These are phyloP conservation scores for Porcisia hertigi DNA, from an alignment of 208 protist genomes.

Conservation along the genomic window DNA sequence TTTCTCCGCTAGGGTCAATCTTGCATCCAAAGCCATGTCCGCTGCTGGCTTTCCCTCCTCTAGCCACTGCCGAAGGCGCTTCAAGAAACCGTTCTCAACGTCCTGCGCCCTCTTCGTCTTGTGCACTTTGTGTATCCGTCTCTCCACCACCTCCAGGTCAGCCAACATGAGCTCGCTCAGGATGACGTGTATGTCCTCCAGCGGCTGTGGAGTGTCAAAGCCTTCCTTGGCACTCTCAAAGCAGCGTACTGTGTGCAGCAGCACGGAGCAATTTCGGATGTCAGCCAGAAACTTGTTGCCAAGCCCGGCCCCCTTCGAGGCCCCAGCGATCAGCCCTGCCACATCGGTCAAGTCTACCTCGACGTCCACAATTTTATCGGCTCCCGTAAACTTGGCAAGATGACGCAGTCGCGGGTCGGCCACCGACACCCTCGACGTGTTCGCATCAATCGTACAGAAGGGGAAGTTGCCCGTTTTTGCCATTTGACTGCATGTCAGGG, in stretches of 20 bases:
- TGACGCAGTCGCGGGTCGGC: conserved; percentile 71
- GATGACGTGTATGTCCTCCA: conserved; percentile 81
- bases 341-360: conserved; percentile 89
- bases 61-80: conserved; percentile 52
- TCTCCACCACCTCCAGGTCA: conserved; percentile 83
- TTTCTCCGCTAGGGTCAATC: conserved; percentile 22
- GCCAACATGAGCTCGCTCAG: conserved; percentile 80
- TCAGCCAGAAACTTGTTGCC: conserved; percentile 90
- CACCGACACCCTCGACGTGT: conserved; percentile 76
- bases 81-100: conserved; percentile 41
- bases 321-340: conserved; percentile 88
- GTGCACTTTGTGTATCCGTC: conserved; percentile 41
- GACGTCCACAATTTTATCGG: conserved; percentile 69
- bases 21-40: conserved; percentile 23
- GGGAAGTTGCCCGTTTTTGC: conserved; percentile 94
- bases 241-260: conserved; percentile 90
- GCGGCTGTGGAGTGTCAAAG: conserved; percentile 74
- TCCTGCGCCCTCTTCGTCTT: conserved; percentile 51
- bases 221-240: conserved; percentile 84
- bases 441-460: conserved; percentile 94
- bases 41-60: conserved; percentile 57
- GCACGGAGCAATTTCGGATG: conserved; percentile 77
- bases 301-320: conserved; percentile 81
- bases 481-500: conserved; percentile 84
- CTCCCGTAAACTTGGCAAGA: conserved; percentile 70